phyloP scores from a whole-genome alignment of 306 rosid species.

The Gastrolobium bilobum region DNA sequence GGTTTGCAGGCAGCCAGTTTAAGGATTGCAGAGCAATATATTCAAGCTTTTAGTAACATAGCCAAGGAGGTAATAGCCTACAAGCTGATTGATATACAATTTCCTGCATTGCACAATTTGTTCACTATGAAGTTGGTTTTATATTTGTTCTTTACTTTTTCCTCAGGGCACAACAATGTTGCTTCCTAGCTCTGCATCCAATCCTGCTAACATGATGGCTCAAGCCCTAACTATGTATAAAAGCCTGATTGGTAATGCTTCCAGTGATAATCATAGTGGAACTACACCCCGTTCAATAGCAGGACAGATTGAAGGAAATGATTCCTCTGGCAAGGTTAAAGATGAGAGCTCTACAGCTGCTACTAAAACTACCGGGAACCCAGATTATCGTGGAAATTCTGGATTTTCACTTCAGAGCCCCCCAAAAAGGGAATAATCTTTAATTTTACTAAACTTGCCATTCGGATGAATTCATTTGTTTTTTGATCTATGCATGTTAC shows the following conservation, averaged over 20 bases:
- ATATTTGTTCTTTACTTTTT: slow-evolving; percentile 22
- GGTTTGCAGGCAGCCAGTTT: slow-evolving; percentile 90
- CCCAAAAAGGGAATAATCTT: slow-evolving; percentile 51
- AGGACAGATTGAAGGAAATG: slow-evolving; percentile 48
- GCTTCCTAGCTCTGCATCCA: slow-evolving; percentile 89
- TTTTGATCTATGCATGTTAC: slow-evolving; percentile 39
- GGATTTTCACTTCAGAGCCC: slow-evolving; percentile 80
- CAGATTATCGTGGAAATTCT: slow-evolving; percentile 43
- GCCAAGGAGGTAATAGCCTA: slow-evolving; percentile 85
- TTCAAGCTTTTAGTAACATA: slow-evolving; percentile 84
- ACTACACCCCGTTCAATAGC: slow-evolving; percentile 45
- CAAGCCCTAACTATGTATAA: slow-evolving; percentile 94
- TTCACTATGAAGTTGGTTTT: slow-evolving; percentile 8
- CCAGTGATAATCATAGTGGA: slow-evolving; percentile 50
- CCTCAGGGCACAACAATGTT: slow-evolving; percentile 93
- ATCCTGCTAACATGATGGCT: slow-evolving; percentile 93
- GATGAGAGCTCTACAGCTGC: slow-evolving; percentile 36
- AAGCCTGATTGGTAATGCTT: slow-evolving; percentile 70
- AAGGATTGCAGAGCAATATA: slow-evolving; percentile 92
- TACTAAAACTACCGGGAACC: slow-evolving; percentile 26
- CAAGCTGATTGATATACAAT: slow-evolving; percentile 16
- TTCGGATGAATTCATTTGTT: slow-evolving; percentile 39
- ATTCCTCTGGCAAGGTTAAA: slow-evolving; percentile 50
- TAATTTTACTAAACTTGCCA: slow-evolving; percentile 32
- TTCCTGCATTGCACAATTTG: slow-evolving; percentile 8